These are phyloP conservation scores for Xylaria flabelliformis DNA, from an alignment of 495 filamentous ascomycete genomes.

Conservation along the genomic window DNA sequence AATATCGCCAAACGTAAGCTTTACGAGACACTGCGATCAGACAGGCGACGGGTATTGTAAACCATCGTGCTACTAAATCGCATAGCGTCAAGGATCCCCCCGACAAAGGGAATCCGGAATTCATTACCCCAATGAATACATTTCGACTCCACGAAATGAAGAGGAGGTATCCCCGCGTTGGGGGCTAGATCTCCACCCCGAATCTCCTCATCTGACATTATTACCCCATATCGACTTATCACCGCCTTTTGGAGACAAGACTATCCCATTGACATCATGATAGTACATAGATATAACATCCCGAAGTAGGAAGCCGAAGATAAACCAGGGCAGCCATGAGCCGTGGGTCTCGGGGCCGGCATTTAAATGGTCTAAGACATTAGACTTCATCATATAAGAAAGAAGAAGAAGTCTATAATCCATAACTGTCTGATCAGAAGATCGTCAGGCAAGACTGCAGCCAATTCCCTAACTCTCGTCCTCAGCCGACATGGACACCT, in stretches of 20 bases:
- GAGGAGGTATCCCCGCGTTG: conserved; percentile 11
- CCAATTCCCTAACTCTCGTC: background rate
- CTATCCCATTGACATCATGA: background rate
- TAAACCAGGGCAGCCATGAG: no score
- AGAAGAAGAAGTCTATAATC: background rate
- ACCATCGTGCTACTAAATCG: background rate
- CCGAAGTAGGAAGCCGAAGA: background rate
- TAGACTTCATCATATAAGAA: background rate
- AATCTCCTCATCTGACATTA: conserved; percentile 9
- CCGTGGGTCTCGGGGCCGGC: background rate
- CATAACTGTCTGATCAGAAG: background rate
- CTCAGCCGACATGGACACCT: conserved; percentile 23
- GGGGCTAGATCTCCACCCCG: background rate
- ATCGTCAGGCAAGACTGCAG: background rate
- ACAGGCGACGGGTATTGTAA: background rate
- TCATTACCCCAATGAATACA: conserved; percentile 9
- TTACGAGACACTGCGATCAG: background rate
- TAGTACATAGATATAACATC: background rate
- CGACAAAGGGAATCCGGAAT: background rate
- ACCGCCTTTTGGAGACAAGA: background rate
- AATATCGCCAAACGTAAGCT: background rate
- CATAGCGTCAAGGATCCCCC: background rate
- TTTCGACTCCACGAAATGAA: conserved; percentile 15
- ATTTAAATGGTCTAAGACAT: background rate
- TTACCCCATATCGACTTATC: conserved; percentile 5